Percentiles rank a stretch among this genome's conserved stretches.
Evolutionary conservation across 257 asterid species (phyloP).

Genomic region (Ophiorrhiza pumila): DNA sequence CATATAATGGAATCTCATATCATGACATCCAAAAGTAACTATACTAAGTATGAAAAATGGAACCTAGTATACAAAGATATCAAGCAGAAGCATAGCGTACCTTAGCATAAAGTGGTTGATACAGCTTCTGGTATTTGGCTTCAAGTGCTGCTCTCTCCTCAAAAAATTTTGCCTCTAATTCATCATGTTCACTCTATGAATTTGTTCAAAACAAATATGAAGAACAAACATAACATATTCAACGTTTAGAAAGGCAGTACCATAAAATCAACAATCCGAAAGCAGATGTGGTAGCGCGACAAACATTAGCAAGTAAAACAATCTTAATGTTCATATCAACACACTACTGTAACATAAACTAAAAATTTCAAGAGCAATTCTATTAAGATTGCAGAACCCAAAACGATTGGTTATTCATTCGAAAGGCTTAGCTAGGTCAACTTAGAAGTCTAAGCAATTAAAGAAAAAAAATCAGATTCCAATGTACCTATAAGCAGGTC

Average conservation of each 20-base stretch:
- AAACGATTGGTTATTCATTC: neutral
- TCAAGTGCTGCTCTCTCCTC: too few species aligned
- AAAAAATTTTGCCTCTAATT: too few species aligned
- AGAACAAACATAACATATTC: constrained; percentile 14
- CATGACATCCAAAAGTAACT: neutral
- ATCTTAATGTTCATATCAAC: too few species aligned
- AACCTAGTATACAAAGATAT: neutral
- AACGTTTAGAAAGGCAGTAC: neutral
- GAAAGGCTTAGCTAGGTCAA: neutral
- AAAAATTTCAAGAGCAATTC: too few species aligned
- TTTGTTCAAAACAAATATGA: too few species aligned
- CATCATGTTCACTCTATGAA: too few species aligned
- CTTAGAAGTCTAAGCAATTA: too few species aligned
- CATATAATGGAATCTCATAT: neutral
- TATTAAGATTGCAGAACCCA: too few species aligned
- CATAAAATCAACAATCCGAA: neutral
- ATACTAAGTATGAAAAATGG: neutral
- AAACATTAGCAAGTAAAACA: neutral
- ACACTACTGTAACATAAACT: too few species aligned
- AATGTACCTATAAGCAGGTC: neutral
- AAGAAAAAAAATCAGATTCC: neutral
- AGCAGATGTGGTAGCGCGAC: neutral
- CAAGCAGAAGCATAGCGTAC: constrained; percentile 3
- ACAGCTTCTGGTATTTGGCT: too few species aligned
- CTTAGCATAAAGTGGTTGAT: too few species aligned